These are phyloP conservation scores for Bolboschoenus planiculmis DNA, from an alignment of 176 grass and related monocot species.

Conservation along the genomic window DNA sequence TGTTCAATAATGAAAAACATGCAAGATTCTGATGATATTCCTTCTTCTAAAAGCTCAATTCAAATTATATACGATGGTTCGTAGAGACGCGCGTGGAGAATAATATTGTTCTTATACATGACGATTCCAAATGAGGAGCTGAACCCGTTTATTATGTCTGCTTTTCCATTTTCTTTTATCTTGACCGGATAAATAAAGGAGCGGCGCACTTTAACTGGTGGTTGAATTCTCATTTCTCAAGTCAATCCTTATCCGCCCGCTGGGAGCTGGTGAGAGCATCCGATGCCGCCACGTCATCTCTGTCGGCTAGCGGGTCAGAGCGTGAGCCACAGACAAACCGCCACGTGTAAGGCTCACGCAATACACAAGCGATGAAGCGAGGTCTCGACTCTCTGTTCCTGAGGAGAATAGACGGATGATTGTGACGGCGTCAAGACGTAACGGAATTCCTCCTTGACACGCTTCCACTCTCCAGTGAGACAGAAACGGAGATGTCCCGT, in stretches of 20 bases:
- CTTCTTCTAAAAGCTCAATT: not conserved
- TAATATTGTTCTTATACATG: not conserved
- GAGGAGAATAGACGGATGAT: not conserved
- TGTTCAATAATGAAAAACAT: not conserved
- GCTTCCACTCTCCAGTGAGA: not conserved
- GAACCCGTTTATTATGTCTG: not conserved
- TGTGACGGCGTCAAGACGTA: slow-evolving; percentile 27
- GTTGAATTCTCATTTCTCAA: not conserved
- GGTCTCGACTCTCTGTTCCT: not conserved
- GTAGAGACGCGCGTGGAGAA: not conserved
- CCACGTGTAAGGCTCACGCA: slow-evolving; percentile 5
- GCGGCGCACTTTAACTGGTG: slow-evolving; percentile 14
- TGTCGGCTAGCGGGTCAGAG: not conserved
- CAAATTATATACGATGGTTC: not conserved
- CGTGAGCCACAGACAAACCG: not conserved
- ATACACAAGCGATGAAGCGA: not conserved
- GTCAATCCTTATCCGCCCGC: slow-evolving; percentile 24
- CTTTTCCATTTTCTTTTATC: not conserved
- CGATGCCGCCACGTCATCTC: slow-evolving; percentile 26
- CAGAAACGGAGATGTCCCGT: not conserved
- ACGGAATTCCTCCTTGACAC: not conserved
- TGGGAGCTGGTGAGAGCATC: not conserved
- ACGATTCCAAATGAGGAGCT: not conserved
- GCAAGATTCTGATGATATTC: not conserved
- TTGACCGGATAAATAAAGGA: not conserved